These are phyloP conservation scores for Scedosporium dehoogii DNA, from an alignment of 2,329 filamentous ascomycete species.

Conservation along the genomic window DNA sequence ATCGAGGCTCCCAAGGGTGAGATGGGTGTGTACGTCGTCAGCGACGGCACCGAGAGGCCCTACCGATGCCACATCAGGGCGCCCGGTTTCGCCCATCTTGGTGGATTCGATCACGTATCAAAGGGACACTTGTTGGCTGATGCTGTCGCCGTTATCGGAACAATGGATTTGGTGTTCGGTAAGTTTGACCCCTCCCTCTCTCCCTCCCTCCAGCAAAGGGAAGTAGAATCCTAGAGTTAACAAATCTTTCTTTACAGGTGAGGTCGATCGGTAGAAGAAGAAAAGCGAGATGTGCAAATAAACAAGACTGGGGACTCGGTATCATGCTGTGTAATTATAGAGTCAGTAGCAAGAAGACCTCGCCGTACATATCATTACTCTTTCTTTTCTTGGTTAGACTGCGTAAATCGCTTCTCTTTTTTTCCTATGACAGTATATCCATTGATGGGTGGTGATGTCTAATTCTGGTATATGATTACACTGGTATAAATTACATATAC, in stretches of 20 bases:
- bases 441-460: neutral
- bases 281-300: slow-evolving; percentile 1
- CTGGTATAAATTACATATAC: slow-evolving; percentile 7
- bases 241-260: slow-evolving; percentile 29
- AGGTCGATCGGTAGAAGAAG: slow-evolving; percentile 46
- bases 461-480: slow-evolving; percentile 11
- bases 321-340: slow-evolving; percentile 17
- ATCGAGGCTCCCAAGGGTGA: slow-evolving; percentile 99
- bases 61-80: slow-evolving; percentile 97
- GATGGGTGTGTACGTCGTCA: slow-evolving; percentile 96
- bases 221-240: slow-evolving; percentile 20
- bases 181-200: slow-evolving; percentile 24
- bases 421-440: neutral
- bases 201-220: neutral
- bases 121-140: slow-evolving; percentile 92
- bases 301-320: slow-evolving; percentile 7
- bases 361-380: slow-evolving; percentile 15
- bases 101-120: slow-evolving; percentile 86
- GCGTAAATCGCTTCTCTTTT: neutral
- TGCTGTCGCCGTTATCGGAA: slow-evolving; percentile 89
- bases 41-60: slow-evolving; percentile 89
- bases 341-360: slow-evolving; percentile 13
- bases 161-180: slow-evolving; percentile 86
- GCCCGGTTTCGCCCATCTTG: slow-evolving; percentile 90
- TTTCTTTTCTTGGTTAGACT: slow-evolving; percentile 6